phyloP scores from a whole-genome alignment of 495 filamentous ascomycete genomes.

The Penicillium angulare region DNA sequence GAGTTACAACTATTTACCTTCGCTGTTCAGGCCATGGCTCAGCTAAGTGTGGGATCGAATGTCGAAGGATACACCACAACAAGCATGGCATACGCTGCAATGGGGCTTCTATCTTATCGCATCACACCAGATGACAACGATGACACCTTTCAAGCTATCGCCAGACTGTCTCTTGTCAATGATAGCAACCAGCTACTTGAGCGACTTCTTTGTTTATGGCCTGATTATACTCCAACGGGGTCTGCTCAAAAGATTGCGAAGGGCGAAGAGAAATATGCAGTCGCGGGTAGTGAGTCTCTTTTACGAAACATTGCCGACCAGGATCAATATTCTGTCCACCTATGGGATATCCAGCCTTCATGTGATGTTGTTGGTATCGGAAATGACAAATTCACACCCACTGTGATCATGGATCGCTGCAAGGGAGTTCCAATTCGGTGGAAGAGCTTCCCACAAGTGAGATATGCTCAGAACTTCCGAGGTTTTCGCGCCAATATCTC shows the following conservation, averaged over 20 bases:
- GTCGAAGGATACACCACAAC: conserved; percentile 3
- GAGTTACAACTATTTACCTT: conserved; percentile 15
- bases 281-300: conserved; percentile 4
- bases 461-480: conserved; percentile 7
- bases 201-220: conserved; percentile 5
- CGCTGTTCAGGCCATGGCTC: conserved; percentile 13
- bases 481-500: conserved; percentile 6
- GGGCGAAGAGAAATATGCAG: background rate
- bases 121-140: conserved; percentile 6
- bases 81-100: conserved; percentile 8
- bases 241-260: background rate
- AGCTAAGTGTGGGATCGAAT: background rate
- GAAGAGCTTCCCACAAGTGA: conserved; percentile 13
- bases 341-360: conserved; percentile 12
- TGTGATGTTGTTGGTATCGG: conserved; percentile 15
- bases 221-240: background rate
- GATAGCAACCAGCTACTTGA: conserved; percentile 10
- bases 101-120: conserved; percentile 8
- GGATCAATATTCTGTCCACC: conserved; percentile 11
- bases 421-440: conserved; percentile 15
- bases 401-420: conserved; percentile 13
- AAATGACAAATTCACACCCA: conserved; percentile 8
- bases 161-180: conserved; percentile 8
- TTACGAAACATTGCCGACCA: conserved; percentile 14
- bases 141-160: conserved; percentile 6